phyloP scores from a whole-genome alignment of 2,329 filamentous ascomycete species.

The Podosphaera xanthii region DNA sequence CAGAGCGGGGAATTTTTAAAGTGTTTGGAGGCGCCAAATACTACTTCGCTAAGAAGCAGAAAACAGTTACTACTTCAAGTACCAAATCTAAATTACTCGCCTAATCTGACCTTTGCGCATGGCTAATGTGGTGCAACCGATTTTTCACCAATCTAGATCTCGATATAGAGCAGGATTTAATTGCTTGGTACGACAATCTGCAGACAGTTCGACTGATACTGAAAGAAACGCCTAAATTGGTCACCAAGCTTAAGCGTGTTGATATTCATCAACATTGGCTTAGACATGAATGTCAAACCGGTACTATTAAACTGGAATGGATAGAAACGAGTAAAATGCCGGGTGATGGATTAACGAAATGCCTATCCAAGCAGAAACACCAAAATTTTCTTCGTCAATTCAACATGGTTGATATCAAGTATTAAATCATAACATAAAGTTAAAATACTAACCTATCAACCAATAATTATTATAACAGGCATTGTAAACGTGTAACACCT shows the following conservation, averaged over 20 bases:
- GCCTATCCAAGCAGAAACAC: constrained; percentile 1
- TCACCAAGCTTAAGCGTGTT: constrained; percentile 9
- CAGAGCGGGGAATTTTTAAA: neutral
- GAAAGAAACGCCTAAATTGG: constrained; percentile 3
- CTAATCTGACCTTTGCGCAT: neutral
- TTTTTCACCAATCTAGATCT: neutral
- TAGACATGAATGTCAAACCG: constrained; percentile 8
- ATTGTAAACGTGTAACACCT: too few species aligned
- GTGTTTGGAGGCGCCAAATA: neutral
- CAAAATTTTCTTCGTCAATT: neutral
- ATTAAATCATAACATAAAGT: neutral
- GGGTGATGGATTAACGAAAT: constrained; percentile 10
- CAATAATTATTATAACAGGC: too few species aligned
- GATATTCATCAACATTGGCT: constrained; percentile 13
- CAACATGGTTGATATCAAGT: neutral
- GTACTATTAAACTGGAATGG: constrained; percentile 9
- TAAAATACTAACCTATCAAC: too few species aligned
- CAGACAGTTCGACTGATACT: constrained; percentile 4
- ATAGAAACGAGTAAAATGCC: constrained; percentile 7
- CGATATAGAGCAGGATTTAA: neutral
- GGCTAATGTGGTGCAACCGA: neutral
- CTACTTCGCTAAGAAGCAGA: neutral
- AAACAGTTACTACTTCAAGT: constrained; percentile 1
- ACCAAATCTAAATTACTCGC: neutral
- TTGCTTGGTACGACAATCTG: neutral